phyloP scores from a whole-genome alignment of 2,329 filamentous ascomycete species.

The Sporothrix mexicana region DNA sequence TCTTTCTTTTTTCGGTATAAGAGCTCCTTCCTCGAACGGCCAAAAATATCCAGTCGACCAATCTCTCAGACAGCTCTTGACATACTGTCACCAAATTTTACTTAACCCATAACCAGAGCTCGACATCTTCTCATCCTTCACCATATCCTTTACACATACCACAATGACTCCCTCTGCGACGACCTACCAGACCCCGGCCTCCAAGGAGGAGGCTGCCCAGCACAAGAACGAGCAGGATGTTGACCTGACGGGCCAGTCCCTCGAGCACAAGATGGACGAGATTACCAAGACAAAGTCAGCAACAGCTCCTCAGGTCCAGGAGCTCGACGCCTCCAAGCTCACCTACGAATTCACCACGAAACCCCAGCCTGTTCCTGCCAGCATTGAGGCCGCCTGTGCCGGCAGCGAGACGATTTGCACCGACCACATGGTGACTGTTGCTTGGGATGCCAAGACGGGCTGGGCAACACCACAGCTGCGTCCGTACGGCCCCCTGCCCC shows the following conservation, averaged over 20 bases:
- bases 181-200: constrained; percentile 1
- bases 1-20: background rate
- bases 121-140: background rate
- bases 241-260: constrained; percentile 58
- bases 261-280: constrained; percentile 56
- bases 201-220: constrained; percentile 37
- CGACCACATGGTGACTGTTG: constrained; percentile 85
- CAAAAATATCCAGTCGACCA: background rate
- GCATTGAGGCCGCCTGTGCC: constrained; percentile 54
- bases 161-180: constrained; percentile 42
- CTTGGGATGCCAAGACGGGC: constrained; percentile 68
- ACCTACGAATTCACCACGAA: constrained; percentile 58
- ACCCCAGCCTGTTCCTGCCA: constrained; percentile 58
- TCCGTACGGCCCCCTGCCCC: constrained; percentile 76
- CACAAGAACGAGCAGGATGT: constrained; percentile 52
- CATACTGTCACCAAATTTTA: background rate
- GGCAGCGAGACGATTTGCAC: constrained; percentile 66
- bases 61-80: background rate
- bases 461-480: constrained; percentile 77
- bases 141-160: constrained; percentile 17
- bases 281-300: constrained; percentile 37
- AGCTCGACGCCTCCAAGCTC: constrained; percentile 67
- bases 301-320: constrained; percentile 44
- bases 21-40: constrained; percentile 6
- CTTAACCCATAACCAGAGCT: background rate